Evolutionary conservation across 1,139 yeast genomes (phyloP), one percentile per base, ranked within the genome.

Genomic region (Candida tropicalis): DNA sequence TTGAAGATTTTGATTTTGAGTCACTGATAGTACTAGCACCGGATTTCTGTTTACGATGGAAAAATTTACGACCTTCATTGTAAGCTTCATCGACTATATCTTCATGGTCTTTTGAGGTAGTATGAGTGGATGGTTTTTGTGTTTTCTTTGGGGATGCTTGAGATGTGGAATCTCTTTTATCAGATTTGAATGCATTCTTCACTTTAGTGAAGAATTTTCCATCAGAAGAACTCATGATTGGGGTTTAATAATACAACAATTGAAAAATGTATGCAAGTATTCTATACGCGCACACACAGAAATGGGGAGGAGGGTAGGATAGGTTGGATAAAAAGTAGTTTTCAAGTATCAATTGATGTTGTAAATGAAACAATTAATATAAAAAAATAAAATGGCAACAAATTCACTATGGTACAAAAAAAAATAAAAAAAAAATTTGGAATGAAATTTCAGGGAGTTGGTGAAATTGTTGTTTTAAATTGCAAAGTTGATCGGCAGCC

Each of bases 111-210:
- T 36, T 31, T 13, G 35, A 23, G 15, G 43, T 23, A 18, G 38
- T 11, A 9, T 17, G 11, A 33, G 8, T 13, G 5, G 17, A 6
- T 3, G 35, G 7, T 18, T 20, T 16, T 9, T 16, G 4, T 4
- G 24, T 17, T 32, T 32, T 32, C 13, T 25, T 35, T 16, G 33
- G 15, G 5, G 41, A n/a, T 12, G 20, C 22, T 22, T 38, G 15
- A n/a, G 50, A 37, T 13, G 43, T 26, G 13, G 47, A 34, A 8
- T 41, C 34, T 27, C 42, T 51, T 31, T 44, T 44, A 23, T 44
- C 48, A 18, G 62, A 55, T 38, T 48, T 55, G 55, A 66, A 60
- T 16, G 68, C 61, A 40, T 67, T 57, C 52, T 59, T 58, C 45
- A 68, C 47, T 48, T 68, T 59, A 38, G 51, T 47, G 39, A 66